A percentile compares a stretch with the other conserved stretches of the same genome.
These are phyloP conservation scores for Moniliophthora roreri DNA, from an alignment of 1,284 basidiomycete species.

Conservation along the genomic window DNA sequence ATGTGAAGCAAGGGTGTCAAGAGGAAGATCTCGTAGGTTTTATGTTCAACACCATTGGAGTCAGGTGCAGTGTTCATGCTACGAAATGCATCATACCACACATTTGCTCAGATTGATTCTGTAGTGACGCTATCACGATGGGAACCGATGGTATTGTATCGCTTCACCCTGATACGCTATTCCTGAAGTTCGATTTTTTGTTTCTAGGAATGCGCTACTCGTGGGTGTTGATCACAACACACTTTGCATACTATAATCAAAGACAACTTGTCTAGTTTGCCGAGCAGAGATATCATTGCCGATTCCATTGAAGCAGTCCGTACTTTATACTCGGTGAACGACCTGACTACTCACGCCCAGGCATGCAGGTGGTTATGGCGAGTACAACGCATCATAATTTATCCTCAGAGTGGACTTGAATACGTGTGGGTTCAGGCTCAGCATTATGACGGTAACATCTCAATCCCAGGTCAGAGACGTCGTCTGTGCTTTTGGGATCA, in stretches of 20 bases:
- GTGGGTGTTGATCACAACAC: constrained; percentile 36
- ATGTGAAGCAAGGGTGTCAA: constrained; percentile 75
- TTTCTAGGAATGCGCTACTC: constrained; percentile 76
- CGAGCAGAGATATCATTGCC: constrained; percentile 88
- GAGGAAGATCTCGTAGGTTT: constrained; percentile 77
- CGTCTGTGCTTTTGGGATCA: no score
- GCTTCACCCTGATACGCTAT: constrained; percentile 1
- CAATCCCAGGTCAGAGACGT: no score
- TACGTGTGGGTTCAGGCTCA: constrained; percentile 54
- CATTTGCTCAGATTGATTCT: background rate
- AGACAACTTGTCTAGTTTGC: constrained; percentile 52
- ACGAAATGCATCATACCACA: background rate
- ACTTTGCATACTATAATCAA: background rate
- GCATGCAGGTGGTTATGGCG: constrained; percentile 64
- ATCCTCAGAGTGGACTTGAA: background rate
- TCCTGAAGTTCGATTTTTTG: background rate
- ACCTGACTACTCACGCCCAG: background rate
- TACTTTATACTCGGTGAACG: constrained; percentile 5
- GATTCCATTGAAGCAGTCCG: constrained; percentile 86
- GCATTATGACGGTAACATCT: constrained; percentile 87
- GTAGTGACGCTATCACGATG: constrained; percentile 81
- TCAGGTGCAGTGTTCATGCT: constrained; percentile 50
- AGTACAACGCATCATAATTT: constrained; percentile 12
- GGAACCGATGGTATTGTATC: constrained; percentile 66
- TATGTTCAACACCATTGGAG: constrained; percentile 79